Percentiles rank a stretch among this genome's conserved stretches.
These are phyloP conservation scores for Xanthoconium separans DNA, from an alignment of 1,284 basidiomycete species.

Conservation along the genomic window DNA sequence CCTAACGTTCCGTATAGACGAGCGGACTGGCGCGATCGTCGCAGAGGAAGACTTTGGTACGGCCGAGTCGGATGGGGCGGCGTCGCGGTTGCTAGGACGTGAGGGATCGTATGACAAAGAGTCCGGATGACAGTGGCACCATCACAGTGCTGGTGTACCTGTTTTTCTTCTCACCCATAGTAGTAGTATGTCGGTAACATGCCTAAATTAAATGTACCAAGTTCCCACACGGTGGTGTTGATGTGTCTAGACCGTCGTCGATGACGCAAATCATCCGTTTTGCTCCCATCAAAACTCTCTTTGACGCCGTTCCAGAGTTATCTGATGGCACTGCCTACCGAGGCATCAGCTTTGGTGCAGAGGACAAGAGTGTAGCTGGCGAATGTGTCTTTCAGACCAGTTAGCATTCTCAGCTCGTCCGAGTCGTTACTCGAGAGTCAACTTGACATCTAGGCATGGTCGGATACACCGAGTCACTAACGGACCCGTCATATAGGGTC, in stretches of 20 bases:
- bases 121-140: too few relatives aligned
- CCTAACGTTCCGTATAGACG: slow-evolving; percentile 57
- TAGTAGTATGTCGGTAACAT: too few relatives aligned
- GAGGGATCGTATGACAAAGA: slow-evolving; percentile 6
- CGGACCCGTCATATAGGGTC: slow-evolving; percentile 98
- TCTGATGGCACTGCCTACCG: slow-evolving; percentile 87
- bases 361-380: slow-evolving; percentile 88
- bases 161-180: too few relatives aligned
- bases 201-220: too few relatives aligned
- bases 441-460: slow-evolving; percentile 79
- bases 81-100: slow-evolving; percentile 13
- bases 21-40: slow-evolving; percentile 59
- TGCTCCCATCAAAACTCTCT: slow-evolving; percentile 3
- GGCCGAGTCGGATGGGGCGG: slow-evolving; percentile 13
- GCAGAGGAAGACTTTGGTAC: slow-evolving; percentile 36
- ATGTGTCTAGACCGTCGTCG: too few relatives aligned
- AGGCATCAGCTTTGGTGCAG: slow-evolving; percentile 93
- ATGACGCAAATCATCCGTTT: too few relatives aligned
- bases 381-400: slow-evolving; percentile 99
- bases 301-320: slow-evolving; percentile 83
- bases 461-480: slow-evolving; percentile 97
- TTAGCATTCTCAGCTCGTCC: slow-evolving; percentile 37
- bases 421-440: slow-evolving; percentile 11
- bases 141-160: too few relatives aligned
- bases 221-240: too few relatives aligned